A percentile compares a stretch with the other conserved stretches of the same genome.
Conservation (phyloP, 257 asterid species). For the Fraxinus anomala region DNA sequence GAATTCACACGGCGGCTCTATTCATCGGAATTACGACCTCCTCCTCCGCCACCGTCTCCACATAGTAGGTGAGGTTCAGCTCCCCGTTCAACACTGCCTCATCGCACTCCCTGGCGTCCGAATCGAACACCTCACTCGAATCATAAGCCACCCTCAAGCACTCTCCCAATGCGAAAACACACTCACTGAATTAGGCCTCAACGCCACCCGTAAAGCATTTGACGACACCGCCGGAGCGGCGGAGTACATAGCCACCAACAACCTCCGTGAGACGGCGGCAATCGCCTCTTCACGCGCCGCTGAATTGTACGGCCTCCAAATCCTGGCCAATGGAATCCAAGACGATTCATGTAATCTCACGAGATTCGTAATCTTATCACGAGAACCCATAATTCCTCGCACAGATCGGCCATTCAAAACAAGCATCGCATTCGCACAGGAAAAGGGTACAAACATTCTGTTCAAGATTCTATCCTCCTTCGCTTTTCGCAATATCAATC, state of each 20-base stretch:
- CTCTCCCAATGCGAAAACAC: constrained; percentile 89
- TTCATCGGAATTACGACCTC: constrained; percentile 94
- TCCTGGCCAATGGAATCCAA: constrained; percentile 83
- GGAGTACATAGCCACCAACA: constrained; percentile 70
- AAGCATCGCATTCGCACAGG: constrained; percentile 96
- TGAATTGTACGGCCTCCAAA: constrained; percentile 72
- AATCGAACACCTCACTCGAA: constrained; percentile 71
- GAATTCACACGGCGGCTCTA: constrained; percentile 90
- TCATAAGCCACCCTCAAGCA: constrained; percentile 92
- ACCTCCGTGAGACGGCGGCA: constrained; percentile 86
- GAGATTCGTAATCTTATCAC: constrained; percentile 88
- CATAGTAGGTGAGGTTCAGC: constrained; percentile 94
- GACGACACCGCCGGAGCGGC: constrained; percentile 99
- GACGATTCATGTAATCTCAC: constrained; percentile 92
- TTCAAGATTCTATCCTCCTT: constrained; percentile 93
- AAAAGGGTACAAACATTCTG: constrained; percentile 84
- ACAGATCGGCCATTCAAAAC: constrained; percentile 95
- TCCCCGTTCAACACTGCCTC: constrained; percentile 90
- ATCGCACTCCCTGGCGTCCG: constrained; percentile 88
- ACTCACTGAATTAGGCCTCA: constrained; percentile 65
- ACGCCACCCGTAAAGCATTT: constrained; percentile 75
- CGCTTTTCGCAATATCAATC: constrained; percentile 83
- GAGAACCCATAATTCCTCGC: constrained; percentile 90
- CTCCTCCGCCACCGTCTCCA: constrained; percentile 99
- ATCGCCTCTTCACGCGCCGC: constrained; percentile 95